A percentile compares a stretch with the other conserved stretches of the same genome.
Evolutionary conservation across 2,329 filamentous ascomycete genomes (phyloP).

Genomic region (Verruconis gallopava): DNA sequence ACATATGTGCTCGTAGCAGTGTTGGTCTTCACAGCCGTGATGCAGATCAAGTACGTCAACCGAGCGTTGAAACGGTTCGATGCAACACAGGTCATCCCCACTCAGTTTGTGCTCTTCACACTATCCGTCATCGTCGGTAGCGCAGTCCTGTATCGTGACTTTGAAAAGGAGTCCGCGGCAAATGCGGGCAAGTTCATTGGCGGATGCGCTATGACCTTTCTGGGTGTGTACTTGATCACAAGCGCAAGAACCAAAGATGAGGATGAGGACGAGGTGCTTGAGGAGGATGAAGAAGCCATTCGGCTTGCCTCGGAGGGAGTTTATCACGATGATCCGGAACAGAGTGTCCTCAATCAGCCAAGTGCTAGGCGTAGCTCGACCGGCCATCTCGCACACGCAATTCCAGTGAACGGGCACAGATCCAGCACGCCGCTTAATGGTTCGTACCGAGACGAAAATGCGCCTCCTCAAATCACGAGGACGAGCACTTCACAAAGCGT

Average conservation of each 20-base stretch:
- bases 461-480: slow-evolving; percentile 3
- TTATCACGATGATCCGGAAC: slow-evolving; percentile 5
- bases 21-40: slow-evolving; percentile 70
- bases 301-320: slow-evolving; percentile 22
- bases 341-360: slow-evolving; percentile 1
- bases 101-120: slow-evolving; percentile 94
- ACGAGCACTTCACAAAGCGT: background rate
- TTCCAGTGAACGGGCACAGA: background rate
- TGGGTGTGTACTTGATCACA: slow-evolving; percentile 94
- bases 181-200: slow-evolving; percentile 77
- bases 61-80: slow-evolving; percentile 82
- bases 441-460: background rate
- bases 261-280: slow-evolving; percentile 41
- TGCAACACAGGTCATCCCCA: slow-evolving; percentile 94
- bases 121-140: slow-evolving; percentile 91
- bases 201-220: slow-evolving; percentile 83
- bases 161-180: slow-evolving; percentile 63
- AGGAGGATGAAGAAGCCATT: slow-evolving; percentile 28
- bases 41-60: slow-evolving; percentile 97
- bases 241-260: slow-evolving; percentile 56
- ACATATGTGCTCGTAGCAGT: slow-evolving; percentile 76
- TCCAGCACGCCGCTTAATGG: background rate
- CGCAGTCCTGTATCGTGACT: slow-evolving; percentile 86
- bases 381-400: background rate
- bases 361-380: slow-evolving; percentile 1